Conservation (phyloP, 2,329 filamentous ascomycete species). For the Trichophyton simii region DNA sequence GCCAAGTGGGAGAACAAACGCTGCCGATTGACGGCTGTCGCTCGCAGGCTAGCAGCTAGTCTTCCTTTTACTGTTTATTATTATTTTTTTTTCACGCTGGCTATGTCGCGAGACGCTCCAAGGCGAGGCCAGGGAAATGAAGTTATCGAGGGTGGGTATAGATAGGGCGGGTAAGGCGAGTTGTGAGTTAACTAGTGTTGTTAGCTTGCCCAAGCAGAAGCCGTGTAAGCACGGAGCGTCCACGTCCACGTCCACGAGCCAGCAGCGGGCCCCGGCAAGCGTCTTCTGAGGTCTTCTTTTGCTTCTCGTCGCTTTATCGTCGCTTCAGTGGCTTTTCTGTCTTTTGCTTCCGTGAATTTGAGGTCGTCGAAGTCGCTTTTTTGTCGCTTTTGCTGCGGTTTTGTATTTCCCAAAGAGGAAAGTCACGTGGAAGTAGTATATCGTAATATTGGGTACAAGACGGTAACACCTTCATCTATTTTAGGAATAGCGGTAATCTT, state of each 20-base stretch:
- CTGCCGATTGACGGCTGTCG: background rate
- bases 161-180: constrained; percentile 4
- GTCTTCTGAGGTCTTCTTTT: background rate
- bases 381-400: background rate
- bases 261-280: background rate
- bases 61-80: background rate
- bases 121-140: constrained; percentile 1
- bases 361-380: background rate
- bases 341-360: background rate
- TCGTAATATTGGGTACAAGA: background rate
- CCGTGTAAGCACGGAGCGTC: background rate
- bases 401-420: background rate
- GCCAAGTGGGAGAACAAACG: background rate
- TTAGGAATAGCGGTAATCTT: background rate
- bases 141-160: constrained; percentile 4
- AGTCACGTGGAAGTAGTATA: background rate
- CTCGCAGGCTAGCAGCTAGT: background rate
- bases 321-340: background rate
- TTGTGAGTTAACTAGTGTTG: background rate
- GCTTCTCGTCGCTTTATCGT: background rate
- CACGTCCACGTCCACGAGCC: background rate
- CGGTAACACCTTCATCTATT: background rate
- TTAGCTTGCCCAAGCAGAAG: too few species aligned
- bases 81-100: background rate
- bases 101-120: background rate